Evolutionary conservation across 2,329 filamentous ascomycete genomes (phyloP).

Genomic region (Pezicula carpinea): DNA sequence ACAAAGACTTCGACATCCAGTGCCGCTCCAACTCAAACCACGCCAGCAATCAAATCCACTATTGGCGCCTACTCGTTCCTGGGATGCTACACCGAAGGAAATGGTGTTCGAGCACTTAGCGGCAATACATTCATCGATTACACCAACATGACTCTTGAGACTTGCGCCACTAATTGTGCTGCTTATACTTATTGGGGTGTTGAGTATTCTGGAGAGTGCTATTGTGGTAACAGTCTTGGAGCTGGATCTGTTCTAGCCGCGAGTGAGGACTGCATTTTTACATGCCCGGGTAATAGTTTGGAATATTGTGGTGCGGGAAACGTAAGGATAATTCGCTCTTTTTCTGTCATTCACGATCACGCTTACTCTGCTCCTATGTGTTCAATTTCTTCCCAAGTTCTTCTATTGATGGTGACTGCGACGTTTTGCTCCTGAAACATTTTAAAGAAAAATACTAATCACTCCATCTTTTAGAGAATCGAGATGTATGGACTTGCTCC

Average conservation of each 20-base stretch:
- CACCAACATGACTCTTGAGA: constrained; percentile 19
- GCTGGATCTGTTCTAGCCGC: background rate
- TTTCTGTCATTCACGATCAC: too few relatives aligned
- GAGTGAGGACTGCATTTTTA: background rate
- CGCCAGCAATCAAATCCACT: constrained; percentile 6
- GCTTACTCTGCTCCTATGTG: too few relatives aligned
- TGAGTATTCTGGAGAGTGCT: constrained; percentile 8
- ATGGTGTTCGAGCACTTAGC: constrained; percentile 1
- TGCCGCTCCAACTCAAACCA: constrained; percentile 3
- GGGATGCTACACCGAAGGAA: constrained; percentile 11
- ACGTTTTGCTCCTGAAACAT: too few relatives aligned
- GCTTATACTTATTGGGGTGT: constrained; percentile 10
- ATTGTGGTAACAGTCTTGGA: constrained; percentile 1
- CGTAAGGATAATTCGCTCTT: too few relatives aligned
- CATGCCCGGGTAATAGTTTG: background rate
- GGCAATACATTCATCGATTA: constrained; percentile 1
- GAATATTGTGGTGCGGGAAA: constrained; percentile 4
- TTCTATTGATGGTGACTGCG: too few relatives aligned
- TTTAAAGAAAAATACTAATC: too few relatives aligned
- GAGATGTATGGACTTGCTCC: too few relatives aligned
- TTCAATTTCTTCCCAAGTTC: too few relatives aligned
- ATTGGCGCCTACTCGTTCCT: constrained; percentile 8
- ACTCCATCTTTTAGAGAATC: too few relatives aligned
- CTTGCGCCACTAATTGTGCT: constrained; percentile 6
- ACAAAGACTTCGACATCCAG: background rate